Conservation (phyloP, 345 rosid genomes). For the Brassica carinata region DNA sequence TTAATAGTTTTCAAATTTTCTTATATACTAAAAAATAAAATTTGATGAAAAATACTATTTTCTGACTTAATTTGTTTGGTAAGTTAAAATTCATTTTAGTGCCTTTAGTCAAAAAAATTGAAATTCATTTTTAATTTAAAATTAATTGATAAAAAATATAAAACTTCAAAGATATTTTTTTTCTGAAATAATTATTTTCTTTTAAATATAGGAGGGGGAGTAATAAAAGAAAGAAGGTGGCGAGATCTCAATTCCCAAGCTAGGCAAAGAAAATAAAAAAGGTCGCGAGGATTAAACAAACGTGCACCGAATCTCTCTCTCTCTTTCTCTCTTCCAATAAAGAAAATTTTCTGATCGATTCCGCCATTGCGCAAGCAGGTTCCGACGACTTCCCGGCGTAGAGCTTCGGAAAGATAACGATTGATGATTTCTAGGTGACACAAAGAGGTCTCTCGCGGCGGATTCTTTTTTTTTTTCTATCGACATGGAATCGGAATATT, state of each 20-base stretch:
- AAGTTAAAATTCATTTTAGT: too few relatives aligned
- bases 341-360: not conserved
- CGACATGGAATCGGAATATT: slow-evolving; percentile 57
- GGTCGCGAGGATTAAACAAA: not conserved
- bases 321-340: not conserved
- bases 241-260: slow-evolving; percentile 11
- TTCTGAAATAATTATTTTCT: too few relatives aligned
- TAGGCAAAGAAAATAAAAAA: not conserved
- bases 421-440: slow-evolving; percentile 25
- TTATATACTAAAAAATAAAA: too few relatives aligned
- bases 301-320: slow-evolving; percentile 15
- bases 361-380: not conserved
- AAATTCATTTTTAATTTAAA: too few relatives aligned
- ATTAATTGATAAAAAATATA: too few relatives aligned
- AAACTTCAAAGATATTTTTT: too few relatives aligned
- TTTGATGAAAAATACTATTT: too few relatives aligned
- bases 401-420: not conserved
- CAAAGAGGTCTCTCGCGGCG: slow-evolving; percentile 2
- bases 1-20: too few relatives aligned
- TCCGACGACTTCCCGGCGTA: slow-evolving; percentile 4
- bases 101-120: too few relatives aligned
- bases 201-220: not conserved
- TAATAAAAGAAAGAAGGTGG: not conserved
- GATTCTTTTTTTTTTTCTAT: not conserved
- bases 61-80: too few relatives aligned